A percentile compares a stretch with the other conserved stretches of the same genome.
Conservation (phyloP, 2,329 filamentous ascomycete species). For the Nemania sp. region DNA sequence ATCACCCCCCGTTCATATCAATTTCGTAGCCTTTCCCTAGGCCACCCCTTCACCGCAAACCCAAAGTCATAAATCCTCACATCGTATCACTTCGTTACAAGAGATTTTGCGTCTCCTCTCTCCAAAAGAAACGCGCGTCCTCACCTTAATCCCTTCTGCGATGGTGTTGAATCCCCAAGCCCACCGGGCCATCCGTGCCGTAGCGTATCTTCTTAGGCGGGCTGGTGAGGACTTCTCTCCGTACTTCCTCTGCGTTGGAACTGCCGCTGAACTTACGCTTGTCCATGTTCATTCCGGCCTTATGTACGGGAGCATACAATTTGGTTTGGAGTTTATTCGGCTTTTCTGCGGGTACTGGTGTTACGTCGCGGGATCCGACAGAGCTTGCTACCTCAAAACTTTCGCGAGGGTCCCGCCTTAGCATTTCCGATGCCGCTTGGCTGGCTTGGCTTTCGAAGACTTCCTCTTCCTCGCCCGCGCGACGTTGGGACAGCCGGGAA, state of each 20-base stretch:
- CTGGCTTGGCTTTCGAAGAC: conserved; percentile 81
- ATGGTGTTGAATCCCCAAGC: conserved; percentile 62
- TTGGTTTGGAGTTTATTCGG: conserved; percentile 64
- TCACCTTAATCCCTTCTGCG: conserved; percentile 27
- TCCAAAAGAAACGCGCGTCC: background rate
- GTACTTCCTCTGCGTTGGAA: conserved; percentile 48
- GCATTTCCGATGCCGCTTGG: conserved; percentile 79
- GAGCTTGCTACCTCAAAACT: conserved; percentile 64
- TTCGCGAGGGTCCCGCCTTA: conserved; percentile 69
- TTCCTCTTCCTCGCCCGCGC: conserved; percentile 67
- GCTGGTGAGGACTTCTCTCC: conserved; percentile 56
- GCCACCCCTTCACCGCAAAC: conserved; percentile 6
- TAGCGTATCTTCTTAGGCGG: conserved; percentile 65
- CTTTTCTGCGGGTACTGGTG: conserved; percentile 60
- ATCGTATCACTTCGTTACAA: conserved; percentile 30
- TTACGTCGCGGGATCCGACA: conserved; percentile 58
- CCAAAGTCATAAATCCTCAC: conserved; percentile 33
- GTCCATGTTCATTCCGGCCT: conserved; percentile 54
- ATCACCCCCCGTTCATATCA: conserved; percentile 17
- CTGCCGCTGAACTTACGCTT: conserved; percentile 64
- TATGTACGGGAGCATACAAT: conserved; percentile 60
- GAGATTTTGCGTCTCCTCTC: conserved; percentile 10
- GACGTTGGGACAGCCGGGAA: conserved; percentile 45
- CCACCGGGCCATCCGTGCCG: conserved; percentile 58
- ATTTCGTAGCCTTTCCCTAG: conserved; percentile 8